Conservation (phyloP, 2,329 filamentous ascomycete genomes). For the Juglanconis oblonga region DNA sequence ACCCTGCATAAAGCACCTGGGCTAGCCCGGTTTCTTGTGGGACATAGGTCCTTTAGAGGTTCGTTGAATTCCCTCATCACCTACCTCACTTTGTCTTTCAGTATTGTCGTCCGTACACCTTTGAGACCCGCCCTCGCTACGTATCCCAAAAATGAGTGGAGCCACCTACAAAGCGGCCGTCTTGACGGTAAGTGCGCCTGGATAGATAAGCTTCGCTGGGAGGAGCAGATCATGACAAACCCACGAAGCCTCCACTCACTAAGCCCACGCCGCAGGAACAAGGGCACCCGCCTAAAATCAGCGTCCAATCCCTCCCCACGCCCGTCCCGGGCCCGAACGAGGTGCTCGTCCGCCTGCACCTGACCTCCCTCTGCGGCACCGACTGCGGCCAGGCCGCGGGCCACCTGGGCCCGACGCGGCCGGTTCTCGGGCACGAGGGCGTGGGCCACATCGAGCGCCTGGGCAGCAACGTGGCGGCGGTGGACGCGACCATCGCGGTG, state of each 20-base stretch:
- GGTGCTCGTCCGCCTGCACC: slow-evolving; percentile 33
- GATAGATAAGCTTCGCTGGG: neutral
- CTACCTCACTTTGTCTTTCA: neutral
- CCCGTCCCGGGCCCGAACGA: slow-evolving; percentile 28
- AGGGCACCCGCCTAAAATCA: slow-evolving; percentile 17
- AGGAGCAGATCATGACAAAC: too few species aligned
- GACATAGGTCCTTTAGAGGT: too few species aligned
- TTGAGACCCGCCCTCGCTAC: neutral
- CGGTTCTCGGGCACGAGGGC: slow-evolving; percentile 43
- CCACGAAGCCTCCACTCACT: neutral
- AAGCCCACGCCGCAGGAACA: neutral
- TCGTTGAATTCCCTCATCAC: neutral
- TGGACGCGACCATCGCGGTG: slow-evolving; percentile 24
- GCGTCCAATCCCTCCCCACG: slow-evolving; percentile 22
- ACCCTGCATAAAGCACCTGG: too few species aligned
- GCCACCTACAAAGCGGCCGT: slow-evolving; percentile 18
- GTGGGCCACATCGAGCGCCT: slow-evolving; percentile 37
- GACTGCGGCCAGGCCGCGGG: slow-evolving; percentile 36
- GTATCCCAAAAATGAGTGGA: slow-evolving; percentile 5
- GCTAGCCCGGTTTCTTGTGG: too few species aligned
- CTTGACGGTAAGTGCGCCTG: slow-evolving; percentile 7
- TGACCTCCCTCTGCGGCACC: slow-evolving; percentile 37
- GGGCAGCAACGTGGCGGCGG: slow-evolving; percentile 29
- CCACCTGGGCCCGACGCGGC: slow-evolving; percentile 31
- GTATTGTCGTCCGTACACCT: too few species aligned